Conservation (phyloP, 768 basidiomycete genomes). For the Lentinula lateritia region DNA sequence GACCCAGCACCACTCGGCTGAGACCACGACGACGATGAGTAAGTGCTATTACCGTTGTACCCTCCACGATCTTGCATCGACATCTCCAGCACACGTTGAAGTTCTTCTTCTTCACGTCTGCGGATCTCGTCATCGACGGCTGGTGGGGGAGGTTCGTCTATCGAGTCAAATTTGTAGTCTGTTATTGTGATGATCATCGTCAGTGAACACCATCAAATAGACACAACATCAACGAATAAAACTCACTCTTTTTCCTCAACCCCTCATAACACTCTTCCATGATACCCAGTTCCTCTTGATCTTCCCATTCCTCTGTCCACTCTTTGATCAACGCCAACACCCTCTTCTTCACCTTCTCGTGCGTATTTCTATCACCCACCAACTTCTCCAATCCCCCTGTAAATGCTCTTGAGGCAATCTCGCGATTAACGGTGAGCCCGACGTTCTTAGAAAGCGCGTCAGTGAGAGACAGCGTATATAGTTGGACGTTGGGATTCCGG, state of each 20-base stretch:
- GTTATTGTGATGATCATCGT: background rate
- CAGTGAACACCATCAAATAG: too few species aligned
- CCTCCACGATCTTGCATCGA: constrained; percentile 92
- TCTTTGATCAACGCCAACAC: constrained; percentile 66
- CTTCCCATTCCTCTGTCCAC: constrained; percentile 85
- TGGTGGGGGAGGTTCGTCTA: constrained; percentile 60
- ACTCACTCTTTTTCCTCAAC: constrained; percentile 75
- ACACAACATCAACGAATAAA: background rate
- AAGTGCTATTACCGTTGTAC: constrained; percentile 27
- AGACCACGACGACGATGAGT: constrained; percentile 21
- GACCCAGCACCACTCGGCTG: constrained; percentile 25
- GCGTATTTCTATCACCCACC: constrained; percentile 88
- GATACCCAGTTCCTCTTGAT: constrained; percentile 73
- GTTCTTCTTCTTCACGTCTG: constrained; percentile 88
- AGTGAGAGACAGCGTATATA: constrained; percentile 83
- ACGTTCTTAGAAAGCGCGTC: constrained; percentile 94
- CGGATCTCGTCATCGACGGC: constrained; percentile 74
- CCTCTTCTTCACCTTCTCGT: constrained; percentile 83
- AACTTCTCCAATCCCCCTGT: constrained; percentile 85
- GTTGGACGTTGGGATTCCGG: constrained; percentile 94
- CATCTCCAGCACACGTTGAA: constrained; percentile 88
- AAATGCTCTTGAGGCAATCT: constrained; percentile 87
- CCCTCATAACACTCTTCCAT: constrained; percentile 88
- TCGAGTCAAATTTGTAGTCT: constrained; percentile 71
- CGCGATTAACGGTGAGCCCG: constrained; percentile 70